Conservation (phyloP, 1,284 basidiomycete species). For the Cutaneotrichosporon cavernicola region DNA sequence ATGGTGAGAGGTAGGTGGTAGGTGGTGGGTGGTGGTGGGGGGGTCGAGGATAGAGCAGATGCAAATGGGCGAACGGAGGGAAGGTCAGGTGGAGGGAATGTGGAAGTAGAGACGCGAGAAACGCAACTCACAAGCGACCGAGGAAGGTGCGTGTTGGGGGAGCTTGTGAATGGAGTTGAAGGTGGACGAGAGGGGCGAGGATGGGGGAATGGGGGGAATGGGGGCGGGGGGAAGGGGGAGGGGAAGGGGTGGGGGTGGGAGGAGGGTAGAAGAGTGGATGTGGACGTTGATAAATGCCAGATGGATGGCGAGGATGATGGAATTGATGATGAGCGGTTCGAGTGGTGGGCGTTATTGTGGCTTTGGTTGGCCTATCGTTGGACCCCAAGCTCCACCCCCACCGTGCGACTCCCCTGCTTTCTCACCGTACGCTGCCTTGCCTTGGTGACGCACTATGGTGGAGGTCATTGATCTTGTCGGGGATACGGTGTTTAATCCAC, state of each 20-base stretch:
- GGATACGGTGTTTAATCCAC: background rate
- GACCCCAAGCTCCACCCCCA: background rate
- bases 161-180: slow-evolving; percentile 8
- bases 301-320: slow-evolving; percentile 8
- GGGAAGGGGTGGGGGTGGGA: slow-evolving; percentile 2
- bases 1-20: background rate
- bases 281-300: slow-evolving; percentile 1
- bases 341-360: slow-evolving; percentile 8
- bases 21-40: too few relatives aligned
- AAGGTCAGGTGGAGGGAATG: slow-evolving; percentile 25
- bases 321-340: slow-evolving; percentile 10
- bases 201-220: background rate
- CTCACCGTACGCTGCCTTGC: background rate
- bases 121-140: slow-evolving; percentile 11
- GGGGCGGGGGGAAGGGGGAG: slow-evolving; percentile 5
- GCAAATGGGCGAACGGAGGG: background rate
- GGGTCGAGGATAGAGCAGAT: background rate
- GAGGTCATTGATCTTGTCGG: background rate
- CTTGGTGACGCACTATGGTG: background rate
- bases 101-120: slow-evolving; percentile 1
- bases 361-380: background rate
- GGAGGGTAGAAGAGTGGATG: slow-evolving; percentile 5
- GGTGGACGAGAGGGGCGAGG: slow-evolving; percentile 2
- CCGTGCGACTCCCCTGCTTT: background rate
- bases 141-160: slow-evolving; percentile 2